These are phyloP conservation scores for Amanita jacksonii DNA, from an alignment of 768 basidiomycete genomes.

Conservation along the genomic window DNA sequence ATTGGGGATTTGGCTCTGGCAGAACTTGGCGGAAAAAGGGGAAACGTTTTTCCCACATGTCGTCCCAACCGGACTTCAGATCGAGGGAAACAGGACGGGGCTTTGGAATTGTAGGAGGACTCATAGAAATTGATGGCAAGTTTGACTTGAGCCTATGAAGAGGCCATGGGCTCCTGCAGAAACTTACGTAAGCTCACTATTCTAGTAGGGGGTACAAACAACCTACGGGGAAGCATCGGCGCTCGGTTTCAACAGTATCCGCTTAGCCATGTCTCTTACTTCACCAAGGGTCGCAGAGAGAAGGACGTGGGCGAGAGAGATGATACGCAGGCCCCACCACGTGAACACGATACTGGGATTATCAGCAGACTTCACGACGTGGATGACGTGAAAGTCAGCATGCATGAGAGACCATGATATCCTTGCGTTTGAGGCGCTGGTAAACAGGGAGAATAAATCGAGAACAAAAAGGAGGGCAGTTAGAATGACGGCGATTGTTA, in stretches of 20 bases:
- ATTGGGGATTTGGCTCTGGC: no score
- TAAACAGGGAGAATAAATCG: slow-evolving; percentile 28
- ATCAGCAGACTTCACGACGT: slow-evolving; percentile 20
- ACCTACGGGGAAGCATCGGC: not conserved
- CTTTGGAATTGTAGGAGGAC: no score
- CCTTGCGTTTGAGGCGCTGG: slow-evolving; percentile 21
- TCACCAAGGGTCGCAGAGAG: slow-evolving; percentile 29
- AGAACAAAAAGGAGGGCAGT: slow-evolving; percentile 32
- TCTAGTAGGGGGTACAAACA: no score
- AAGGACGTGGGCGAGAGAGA: slow-evolving; percentile 30
- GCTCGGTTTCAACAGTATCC: slow-evolving; percentile 14
- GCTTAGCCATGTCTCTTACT: slow-evolving; percentile 24
- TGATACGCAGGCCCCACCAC: slow-evolving; percentile 33
- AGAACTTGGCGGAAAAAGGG: no score
- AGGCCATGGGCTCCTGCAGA: no score
- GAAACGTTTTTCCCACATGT: no score
- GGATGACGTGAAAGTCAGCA: slow-evolving; percentile 26
- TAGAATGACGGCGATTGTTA: slow-evolving; percentile 37
- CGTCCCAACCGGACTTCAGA: no score
- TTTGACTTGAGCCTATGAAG: no score
- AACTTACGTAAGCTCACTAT: no score
- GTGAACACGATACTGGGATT: slow-evolving; percentile 18
- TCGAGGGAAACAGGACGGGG: no score
- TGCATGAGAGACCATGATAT: slow-evolving; percentile 41
- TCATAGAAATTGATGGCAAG: no score